These are phyloP conservation scores for Brettanomyces bruxellensis DNA, from an alignment of 805 yeast species.

Conservation along the genomic window DNA sequence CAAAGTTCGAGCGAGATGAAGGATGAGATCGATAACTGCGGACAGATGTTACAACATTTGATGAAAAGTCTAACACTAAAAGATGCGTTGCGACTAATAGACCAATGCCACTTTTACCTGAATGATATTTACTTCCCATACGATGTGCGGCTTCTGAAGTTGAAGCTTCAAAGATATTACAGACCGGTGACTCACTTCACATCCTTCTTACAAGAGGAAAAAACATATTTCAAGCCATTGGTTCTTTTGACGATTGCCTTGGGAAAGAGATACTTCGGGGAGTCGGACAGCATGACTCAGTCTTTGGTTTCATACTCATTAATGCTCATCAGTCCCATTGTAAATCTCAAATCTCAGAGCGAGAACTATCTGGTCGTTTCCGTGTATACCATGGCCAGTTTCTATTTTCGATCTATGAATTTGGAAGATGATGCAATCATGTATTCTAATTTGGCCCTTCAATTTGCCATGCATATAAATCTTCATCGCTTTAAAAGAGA, in stretches of 20 bases:
- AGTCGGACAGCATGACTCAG: constrained; percentile 8
- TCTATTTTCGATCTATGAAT: constrained; percentile 16
- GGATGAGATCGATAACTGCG: constrained; percentile 1
- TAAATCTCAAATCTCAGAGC: constrained; percentile 4
- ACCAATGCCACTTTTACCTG: constrained; percentile 14
- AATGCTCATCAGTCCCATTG: constrained; percentile 12
- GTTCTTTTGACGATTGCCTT: constrained; percentile 15
- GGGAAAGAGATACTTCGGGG: constrained; percentile 16
- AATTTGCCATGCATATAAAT: constrained; percentile 15
- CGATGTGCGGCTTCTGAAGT: constrained; percentile 11
- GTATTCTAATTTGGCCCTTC: constrained; percentile 19
- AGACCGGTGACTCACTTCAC: constrained; percentile 7
- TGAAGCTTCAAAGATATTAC: constrained; percentile 10
- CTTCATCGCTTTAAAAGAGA: constrained; percentile 7
- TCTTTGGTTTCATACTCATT: constrained; percentile 11
- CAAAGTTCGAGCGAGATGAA: constrained; percentile 1
- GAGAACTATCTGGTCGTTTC: constrained; percentile 14
- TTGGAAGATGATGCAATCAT: constrained; percentile 18
- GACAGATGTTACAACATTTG: constrained; percentile 5
- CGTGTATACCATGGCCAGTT: constrained; percentile 12
- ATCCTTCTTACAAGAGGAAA: constrained; percentile 3
- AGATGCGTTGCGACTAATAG: constrained; percentile 10
- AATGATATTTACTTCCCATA: constrained; percentile 18
- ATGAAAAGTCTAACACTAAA: constrained; percentile 8
- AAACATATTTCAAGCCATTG: constrained; percentile 13